These are phyloP conservation scores for Melampsora americana DNA, from an alignment of 1,284 basidiomycete species.

Conservation along the genomic window DNA sequence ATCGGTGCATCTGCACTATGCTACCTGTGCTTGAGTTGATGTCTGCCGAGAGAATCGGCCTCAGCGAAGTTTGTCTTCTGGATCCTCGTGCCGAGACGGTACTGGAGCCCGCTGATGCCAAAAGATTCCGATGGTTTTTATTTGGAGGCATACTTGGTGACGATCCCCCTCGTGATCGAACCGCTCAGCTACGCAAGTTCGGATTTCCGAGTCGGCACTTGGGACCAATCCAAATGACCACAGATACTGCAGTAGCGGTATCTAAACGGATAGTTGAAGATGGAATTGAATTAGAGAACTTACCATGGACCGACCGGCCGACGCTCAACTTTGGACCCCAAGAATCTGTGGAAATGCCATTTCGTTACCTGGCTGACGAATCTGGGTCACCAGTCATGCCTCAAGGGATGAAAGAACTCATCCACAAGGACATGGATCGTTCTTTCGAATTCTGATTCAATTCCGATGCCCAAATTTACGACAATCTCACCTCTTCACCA, in stretches of 20 bases:
- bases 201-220: slow-evolving; percentile 82
- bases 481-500: no score
- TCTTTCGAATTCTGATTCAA: slow-evolving; percentile 33
- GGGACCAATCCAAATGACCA: slow-evolving; percentile 86
- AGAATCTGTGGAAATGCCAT: slow-evolving; percentile 93
- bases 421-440: slow-evolving; percentile 53
- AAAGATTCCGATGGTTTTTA: slow-evolving; percentile 8
- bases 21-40: slow-evolving; percentile 23
- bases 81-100: slow-evolving; percentile 74
- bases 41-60: neutral
- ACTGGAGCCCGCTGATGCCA: slow-evolving; percentile 14
- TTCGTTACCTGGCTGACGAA: slow-evolving; percentile 63
- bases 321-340: slow-evolving; percentile 75
- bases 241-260: slow-evolving; percentile 91
- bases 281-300: slow-evolving; percentile 7
- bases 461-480: neutral
- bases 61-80: slow-evolving; percentile 72
- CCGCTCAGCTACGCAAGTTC: slow-evolving; percentile 75
- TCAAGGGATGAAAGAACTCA: slow-evolving; percentile 77
- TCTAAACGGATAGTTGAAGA: slow-evolving; percentile 83
- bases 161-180: slow-evolving; percentile 80
- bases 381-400: slow-evolving; percentile 69
- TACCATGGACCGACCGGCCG: slow-evolving; percentile 63
- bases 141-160: slow-evolving; percentile 64
- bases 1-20: slow-evolving; percentile 9